These are phyloP conservation scores for Apiospora rasikravindrae DNA, from an alignment of 2,329 filamentous ascomycete genomes.

Conservation along the genomic window DNA sequence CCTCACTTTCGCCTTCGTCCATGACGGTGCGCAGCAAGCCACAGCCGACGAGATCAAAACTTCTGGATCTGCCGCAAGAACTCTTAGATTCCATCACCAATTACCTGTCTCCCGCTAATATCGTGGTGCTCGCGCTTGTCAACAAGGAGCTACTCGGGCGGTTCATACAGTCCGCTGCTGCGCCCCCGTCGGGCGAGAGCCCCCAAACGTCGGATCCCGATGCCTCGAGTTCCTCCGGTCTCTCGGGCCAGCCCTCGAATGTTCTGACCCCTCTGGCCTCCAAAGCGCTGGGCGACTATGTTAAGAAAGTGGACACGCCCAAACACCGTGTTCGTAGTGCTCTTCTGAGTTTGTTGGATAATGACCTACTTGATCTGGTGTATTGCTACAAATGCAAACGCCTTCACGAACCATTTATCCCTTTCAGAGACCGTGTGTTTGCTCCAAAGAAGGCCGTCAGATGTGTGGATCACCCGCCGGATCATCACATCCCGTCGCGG, in stretches of 20 bases:
- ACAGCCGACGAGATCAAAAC: slow-evolving; percentile 17
- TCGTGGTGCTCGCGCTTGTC: slow-evolving; percentile 31
- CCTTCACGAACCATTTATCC: slow-evolving; percentile 31
- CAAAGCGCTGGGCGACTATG: slow-evolving; percentile 27
- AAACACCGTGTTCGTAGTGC: slow-evolving; percentile 29
- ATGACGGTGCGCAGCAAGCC: neutral
- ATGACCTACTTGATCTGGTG: slow-evolving; percentile 30
- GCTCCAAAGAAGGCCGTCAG: slow-evolving; percentile 27
- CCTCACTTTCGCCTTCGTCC: neutral
- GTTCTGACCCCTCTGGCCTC: slow-evolving; percentile 7
- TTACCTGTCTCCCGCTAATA: slow-evolving; percentile 28
- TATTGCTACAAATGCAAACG: slow-evolving; percentile 35
- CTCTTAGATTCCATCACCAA: slow-evolving; percentile 33
- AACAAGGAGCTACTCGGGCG: slow-evolving; percentile 33
- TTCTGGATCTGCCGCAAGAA: slow-evolving; percentile 33
- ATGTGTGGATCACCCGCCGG: slow-evolving; percentile 30
- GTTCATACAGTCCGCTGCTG: slow-evolving; percentile 26
- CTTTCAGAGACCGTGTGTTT: slow-evolving; percentile 29
- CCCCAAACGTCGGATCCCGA: slow-evolving; percentile 7
- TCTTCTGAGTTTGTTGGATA: slow-evolving; percentile 31
- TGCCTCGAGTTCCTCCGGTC: neutral
- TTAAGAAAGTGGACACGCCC: slow-evolving; percentile 24
- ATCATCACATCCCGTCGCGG: slow-evolving; percentile 34
- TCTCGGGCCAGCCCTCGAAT: neutral
- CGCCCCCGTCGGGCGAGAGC: slow-evolving; percentile 13